These are phyloP conservation scores for Peronosclerospora sorghi DNA, from an alignment of 352 stramenopile species.

Conservation along the genomic window DNA sequence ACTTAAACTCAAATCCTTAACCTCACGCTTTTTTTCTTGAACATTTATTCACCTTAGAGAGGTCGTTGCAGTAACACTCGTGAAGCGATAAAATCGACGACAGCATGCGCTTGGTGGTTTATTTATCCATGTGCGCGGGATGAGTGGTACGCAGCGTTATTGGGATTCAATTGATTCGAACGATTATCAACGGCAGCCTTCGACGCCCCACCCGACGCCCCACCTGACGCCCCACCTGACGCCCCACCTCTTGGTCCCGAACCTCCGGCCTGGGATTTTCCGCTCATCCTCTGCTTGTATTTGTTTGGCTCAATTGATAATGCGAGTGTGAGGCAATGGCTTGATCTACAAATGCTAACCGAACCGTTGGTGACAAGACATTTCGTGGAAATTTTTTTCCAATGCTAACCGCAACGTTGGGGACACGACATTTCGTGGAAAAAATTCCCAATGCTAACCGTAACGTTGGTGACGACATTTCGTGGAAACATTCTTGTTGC, in stretches of 20 bases:
- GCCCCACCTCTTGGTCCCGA: background rate
- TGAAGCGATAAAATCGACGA: background rate
- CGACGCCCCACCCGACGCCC: background rate
- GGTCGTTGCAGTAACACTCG: background rate
- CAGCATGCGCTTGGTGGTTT: background rate
- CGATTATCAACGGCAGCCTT: conserved; percentile 22
- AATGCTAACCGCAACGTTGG: no score
- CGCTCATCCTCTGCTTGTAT: no score
- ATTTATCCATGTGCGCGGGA: conserved; percentile 13
- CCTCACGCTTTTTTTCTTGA: background rate
- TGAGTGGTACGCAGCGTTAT: conserved; percentile 24
- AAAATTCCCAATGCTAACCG: no score
- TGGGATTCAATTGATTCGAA: conserved; percentile 32
- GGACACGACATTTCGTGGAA: no score
- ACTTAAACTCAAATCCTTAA: no score
- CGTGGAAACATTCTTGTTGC: no score
- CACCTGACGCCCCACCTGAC: background rate
- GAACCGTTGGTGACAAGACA: no score
- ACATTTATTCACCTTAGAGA: background rate
- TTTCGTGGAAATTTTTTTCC: no score
- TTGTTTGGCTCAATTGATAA: no score
- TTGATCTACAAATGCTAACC: no score
- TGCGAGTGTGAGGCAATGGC: no score
- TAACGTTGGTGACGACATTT: no score
- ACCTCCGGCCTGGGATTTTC: background rate